A percentile compares a stretch with the other conserved stretches of the same genome.
phyloP scores from a whole-genome alignment of 2,329 filamentous ascomycete species.

The Fusarium bulbicola region DNA sequence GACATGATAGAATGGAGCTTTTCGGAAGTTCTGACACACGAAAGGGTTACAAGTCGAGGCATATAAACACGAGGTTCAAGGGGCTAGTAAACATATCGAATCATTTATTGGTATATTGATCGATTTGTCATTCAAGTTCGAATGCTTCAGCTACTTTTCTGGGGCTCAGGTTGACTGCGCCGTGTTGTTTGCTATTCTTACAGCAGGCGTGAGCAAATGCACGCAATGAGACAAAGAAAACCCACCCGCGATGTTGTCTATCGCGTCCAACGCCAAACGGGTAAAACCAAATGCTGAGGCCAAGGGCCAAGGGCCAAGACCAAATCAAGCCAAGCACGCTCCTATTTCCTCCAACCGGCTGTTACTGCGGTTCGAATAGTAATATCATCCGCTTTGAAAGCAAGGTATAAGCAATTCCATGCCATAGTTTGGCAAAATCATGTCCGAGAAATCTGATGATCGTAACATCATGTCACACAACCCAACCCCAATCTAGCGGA shows the following conservation, averaged over 20 bases:
- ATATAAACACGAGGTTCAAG: background rate
- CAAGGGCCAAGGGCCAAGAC: background rate
- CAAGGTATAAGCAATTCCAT: background rate
- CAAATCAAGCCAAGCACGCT: constrained; percentile 5
- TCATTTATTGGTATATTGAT: constrained; percentile 1
- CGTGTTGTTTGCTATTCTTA: constrained; percentile 18
- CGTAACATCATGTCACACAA: constrained; percentile 25
- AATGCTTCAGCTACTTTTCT: constrained; percentile 4
- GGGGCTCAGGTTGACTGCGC: constrained; percentile 13
- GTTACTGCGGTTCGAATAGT: background rate
- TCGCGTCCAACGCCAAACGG: constrained; percentile 14
- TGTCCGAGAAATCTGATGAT: constrained; percentile 24
- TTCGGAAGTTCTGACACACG: background rate
- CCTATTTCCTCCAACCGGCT: background rate
- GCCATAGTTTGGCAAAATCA: constrained; percentile 12
- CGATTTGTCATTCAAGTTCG: constrained; percentile 12
- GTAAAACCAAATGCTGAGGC: background rate
- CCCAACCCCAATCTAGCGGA: background rate
- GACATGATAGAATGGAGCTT: background rate
- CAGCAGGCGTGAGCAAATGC: constrained; percentile 16
- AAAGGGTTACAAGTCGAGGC: background rate
- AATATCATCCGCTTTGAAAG: constrained; percentile 17
- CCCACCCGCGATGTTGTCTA: background rate
- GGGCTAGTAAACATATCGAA: background rate
- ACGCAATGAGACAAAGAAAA: constrained; percentile 13